These are phyloP conservation scores for Trichothecium roseum DNA, from an alignment of 2,329 filamentous ascomycete species.

Conservation along the genomic window DNA sequence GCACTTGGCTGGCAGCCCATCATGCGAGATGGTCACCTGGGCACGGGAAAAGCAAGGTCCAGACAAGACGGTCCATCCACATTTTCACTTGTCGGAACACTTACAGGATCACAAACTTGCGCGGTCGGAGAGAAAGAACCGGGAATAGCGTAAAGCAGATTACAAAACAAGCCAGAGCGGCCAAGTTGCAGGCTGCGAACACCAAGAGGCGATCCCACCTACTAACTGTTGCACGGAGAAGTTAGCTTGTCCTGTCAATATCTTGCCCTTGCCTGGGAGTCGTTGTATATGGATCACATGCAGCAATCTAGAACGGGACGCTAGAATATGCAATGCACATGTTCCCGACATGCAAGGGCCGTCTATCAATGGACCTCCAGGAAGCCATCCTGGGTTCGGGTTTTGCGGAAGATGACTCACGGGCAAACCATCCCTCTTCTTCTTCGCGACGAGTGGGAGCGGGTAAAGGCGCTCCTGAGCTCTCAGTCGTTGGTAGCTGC, in stretches of 20 bases:
- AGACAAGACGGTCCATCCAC: conserved; percentile 1
- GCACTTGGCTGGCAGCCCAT: conserved; percentile 5
- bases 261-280: not conserved
- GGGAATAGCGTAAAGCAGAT: conserved; percentile 88
- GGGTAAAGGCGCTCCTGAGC: conserved; percentile 73
- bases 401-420: conserved; percentile 50
- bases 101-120: conserved; percentile 96
- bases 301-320: conserved; percentile 21
- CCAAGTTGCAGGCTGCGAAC: conserved; percentile 84
- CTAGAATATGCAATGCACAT: conserved; percentile 30
- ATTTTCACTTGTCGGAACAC: conserved; percentile 28
- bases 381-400: too few relatives aligned
- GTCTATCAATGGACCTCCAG: conserved; percentile 1
- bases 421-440: conserved; percentile 88
- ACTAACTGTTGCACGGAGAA: conserved; percentile 56
- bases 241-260: conserved; percentile 14
- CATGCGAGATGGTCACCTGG: conserved; percentile 6
- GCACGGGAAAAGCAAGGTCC: conserved; percentile 4
- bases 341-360: conserved; percentile 30
- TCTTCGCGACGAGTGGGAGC: conserved; percentile 79
- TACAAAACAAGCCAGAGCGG: conserved; percentile 83
- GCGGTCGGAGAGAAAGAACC: conserved; percentile 65
- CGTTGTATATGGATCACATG: conserved; percentile 25
- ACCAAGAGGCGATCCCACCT: conserved; percentile 93
- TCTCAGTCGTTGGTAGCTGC: conserved; percentile 76